These are phyloP conservation scores for Pythium vanterpoolii DNA, from an alignment of 352 stramenopile genomes.

Conservation along the genomic window DNA sequence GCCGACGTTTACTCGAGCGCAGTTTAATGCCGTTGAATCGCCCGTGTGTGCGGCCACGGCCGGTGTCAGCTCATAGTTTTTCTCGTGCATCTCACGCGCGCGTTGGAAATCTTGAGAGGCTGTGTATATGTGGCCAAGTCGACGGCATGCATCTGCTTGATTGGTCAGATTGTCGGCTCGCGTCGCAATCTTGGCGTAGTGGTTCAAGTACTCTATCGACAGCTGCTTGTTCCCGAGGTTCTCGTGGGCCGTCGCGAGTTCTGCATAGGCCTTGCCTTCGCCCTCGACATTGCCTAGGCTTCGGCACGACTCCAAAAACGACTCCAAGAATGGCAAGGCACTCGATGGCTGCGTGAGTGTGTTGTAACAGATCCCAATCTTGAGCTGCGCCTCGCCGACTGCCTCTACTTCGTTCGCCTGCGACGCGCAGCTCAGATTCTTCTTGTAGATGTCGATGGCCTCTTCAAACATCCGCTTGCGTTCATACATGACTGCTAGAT, in stretches of 20 bases:
- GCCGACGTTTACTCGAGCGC: constrained; percentile 63
- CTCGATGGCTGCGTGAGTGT: constrained; percentile 49
- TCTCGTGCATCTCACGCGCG: constrained; percentile 87
- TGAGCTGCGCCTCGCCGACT: constrained; percentile 60
- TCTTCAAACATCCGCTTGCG: constrained; percentile 30
- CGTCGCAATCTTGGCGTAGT: constrained; percentile 76
- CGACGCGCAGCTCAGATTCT: constrained; percentile 60
- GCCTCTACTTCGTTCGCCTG: constrained; percentile 64
- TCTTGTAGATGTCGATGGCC: constrained; percentile 74
- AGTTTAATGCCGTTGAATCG: constrained; percentile 53
- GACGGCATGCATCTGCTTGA: constrained; percentile 83
- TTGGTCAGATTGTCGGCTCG: constrained; percentile 82
- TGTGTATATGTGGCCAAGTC: constrained; percentile 85
- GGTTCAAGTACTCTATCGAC: constrained; percentile 86
- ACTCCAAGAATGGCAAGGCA: constrained; percentile 82
- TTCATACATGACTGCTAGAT: constrained; percentile 53
- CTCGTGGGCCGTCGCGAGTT: constrained; percentile 87
- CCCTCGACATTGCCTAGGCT: constrained; percentile 59
- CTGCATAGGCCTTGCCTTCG: constrained; percentile 82
- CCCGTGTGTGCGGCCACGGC: constrained; percentile 36
- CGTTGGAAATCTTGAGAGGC: constrained; percentile 71
- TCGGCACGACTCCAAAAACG: constrained; percentile 60
- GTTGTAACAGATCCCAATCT: constrained; percentile 79
- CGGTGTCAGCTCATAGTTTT: constrained; percentile 85
- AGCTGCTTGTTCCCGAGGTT: constrained; percentile 73